Base-by-base conservation (phyloP, 495 filamentous ascomycete species). In the Evernia prunastri region DNA sequence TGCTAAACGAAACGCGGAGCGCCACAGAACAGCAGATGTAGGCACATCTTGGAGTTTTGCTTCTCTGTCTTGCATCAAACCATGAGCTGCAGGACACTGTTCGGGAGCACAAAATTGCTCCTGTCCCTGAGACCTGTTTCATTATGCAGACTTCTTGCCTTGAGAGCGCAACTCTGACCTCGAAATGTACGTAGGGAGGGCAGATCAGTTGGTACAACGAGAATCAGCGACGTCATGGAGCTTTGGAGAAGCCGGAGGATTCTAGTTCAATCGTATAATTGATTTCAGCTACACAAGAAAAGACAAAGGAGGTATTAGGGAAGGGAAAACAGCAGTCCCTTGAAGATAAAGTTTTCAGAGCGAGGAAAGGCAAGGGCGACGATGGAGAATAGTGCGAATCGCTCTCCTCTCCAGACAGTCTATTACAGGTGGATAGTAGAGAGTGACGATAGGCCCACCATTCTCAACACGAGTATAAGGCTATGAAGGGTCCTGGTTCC, bases 21-120 rank as follows among this genome's bases (percentile, higher is more conserved):
- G 68, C 42, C 78, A 79, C 43, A 67, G 79, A 29, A 74, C 75
- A 43, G 79, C 75, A 29, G 79, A 80, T 63, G 79, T 39, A 9
- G 10, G 36, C 13, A 39, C 36, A 39, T 39, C 13, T 39, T 12
- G 6, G 4, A 39, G 5, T 10, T 9, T 2, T 1, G 10, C 10
- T 11, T 39, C 2, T 12, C 13, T 8, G 1, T 39, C 36, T 12
- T n/a, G n/a, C n/a, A n/a, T n/a, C n/a, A n/a, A n/a, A n/a, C n/a
- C n/a, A n/a, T n/a, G 10, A 39, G 36, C 1, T 12, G 10, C 36
- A 39, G 13, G 36, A 12, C 36, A 39, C 13, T 2, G 10, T 39
- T 39, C 36, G 6, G 36, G 36, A 39, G 36, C 36, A 39, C 10
- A 39, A 8, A 2, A 12, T 12, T 39, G 2, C 13, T 39, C 10